Evolutionary conservation across 495 filamentous ascomycete genomes (phyloP).

Genomic region (Extremus antarcticus): DNA sequence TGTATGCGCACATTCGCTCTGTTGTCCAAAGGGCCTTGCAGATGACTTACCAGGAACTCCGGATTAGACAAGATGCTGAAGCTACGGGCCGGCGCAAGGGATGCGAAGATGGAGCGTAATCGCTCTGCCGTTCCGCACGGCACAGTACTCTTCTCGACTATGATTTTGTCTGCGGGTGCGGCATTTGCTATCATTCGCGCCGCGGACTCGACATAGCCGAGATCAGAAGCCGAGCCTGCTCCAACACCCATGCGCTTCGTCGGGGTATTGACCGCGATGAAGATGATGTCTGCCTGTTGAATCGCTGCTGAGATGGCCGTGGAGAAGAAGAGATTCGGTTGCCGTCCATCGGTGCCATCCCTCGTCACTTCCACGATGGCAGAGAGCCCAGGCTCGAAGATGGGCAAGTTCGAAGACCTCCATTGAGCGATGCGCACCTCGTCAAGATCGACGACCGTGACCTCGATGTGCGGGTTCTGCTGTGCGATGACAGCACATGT

Average conservation of each 20-base stretch:
- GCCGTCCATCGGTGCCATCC: conserved; percentile 38
- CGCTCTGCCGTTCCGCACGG: conserved; percentile 66
- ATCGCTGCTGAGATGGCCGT: conserved; percentile 51
- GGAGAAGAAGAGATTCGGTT: conserved; percentile 63
- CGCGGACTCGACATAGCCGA: conserved; percentile 47
- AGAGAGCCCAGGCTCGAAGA: conserved; percentile 62
- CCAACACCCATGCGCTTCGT: conserved; percentile 63
- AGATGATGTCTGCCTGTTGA: conserved; percentile 58
- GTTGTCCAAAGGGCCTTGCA: too few relatives aligned
- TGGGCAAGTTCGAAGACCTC: conserved; percentile 64
- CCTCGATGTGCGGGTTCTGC: conserved; percentile 54
- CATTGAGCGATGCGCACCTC: conserved; percentile 53
- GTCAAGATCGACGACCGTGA: conserved; percentile 65
- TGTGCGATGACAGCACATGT: conserved; percentile 65
- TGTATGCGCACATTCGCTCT: too few relatives aligned
- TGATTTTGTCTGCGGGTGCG: conserved; percentile 55
- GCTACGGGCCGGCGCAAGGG: conserved; percentile 47
- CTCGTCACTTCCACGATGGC: conserved; percentile 55
- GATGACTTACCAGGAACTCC: conserved; percentile 72
- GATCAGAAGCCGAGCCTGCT: conserved; percentile 58
- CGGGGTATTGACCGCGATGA: conserved; percentile 73
- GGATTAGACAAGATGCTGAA: conserved; percentile 79
- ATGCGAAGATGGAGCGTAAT: conserved; percentile 59
- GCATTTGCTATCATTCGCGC: conserved; percentile 54
- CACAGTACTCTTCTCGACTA: conserved; percentile 83